Evolutionary conservation across 2,329 filamentous ascomycete species (phyloP).

Genomic region (Ceratocystiopsis sp.): DNA sequence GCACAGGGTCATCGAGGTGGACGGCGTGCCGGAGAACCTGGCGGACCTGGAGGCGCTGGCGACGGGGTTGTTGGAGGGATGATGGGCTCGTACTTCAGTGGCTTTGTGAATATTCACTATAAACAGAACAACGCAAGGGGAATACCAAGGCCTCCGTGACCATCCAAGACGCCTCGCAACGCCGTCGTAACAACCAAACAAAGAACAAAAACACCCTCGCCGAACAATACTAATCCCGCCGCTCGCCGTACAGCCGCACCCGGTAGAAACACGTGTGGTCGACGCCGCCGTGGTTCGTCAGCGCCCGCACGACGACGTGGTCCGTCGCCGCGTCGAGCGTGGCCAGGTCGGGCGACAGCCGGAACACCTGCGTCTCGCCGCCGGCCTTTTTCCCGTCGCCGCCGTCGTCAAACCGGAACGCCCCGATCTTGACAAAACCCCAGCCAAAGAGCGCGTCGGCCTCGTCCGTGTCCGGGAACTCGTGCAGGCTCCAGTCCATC

Average conservation of each 20-base stretch:
- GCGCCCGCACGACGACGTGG: constrained; percentile 35
- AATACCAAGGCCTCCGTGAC: too few species aligned
- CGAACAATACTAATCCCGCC: too few species aligned
- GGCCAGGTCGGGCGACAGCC: constrained; percentile 31
- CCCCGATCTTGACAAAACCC: constrained; percentile 38
- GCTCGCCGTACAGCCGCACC: constrained; percentile 37
- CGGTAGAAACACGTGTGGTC: constrained; percentile 51
- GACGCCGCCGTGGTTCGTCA: constrained; percentile 38
- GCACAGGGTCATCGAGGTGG: constrained; percentile 40
- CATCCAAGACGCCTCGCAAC: too few species aligned
- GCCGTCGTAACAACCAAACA: too few species aligned
- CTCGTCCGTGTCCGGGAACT: constrained; percentile 20
- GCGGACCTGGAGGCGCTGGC: constrained; percentile 67
- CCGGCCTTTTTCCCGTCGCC: too few species aligned
- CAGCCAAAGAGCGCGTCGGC: constrained; percentile 15
- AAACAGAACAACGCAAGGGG: too few species aligned
- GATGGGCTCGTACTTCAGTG: too few species aligned
- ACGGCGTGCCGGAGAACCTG: constrained; percentile 57
- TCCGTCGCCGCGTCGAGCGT: constrained; percentile 30
- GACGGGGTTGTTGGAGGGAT: constrained; percentile 44
- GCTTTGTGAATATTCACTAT: too few species aligned
- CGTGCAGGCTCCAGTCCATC: constrained; percentile 23
- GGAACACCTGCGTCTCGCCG: constrained; percentile 31
- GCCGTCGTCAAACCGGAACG: constrained; percentile 33
- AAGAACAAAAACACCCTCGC: too few species aligned